Evolutionary conservation across 1,284 basidiomycete species (phyloP), one percentile per base, ranked within the genome.

Genomic region (Pseudozyma hubeiensis): DNA sequence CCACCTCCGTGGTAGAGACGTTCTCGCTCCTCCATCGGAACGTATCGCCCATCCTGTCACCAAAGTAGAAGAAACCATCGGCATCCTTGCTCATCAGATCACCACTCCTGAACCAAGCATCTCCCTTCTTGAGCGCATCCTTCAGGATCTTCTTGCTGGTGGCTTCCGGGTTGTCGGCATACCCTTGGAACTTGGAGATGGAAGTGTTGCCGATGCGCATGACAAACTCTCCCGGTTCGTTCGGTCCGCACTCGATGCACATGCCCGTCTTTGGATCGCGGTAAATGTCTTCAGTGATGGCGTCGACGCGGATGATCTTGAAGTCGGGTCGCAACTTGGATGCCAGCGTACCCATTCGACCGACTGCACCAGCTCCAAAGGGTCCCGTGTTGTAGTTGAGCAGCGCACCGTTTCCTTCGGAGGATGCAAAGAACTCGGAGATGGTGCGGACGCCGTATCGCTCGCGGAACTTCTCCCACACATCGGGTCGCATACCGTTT

Each of bases 401-500:
- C 57, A 85, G 55, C 11, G 76, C 80, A 16, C 77, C 80, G 46
- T 83, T 83, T 16, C 82, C 84, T 52, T 85, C 84, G 35, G 74
- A 75, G 16, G 79, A 77, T 3, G 84, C 84, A 56, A 83, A 85
- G 70, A 85, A 85, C 45, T 85, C 84, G 5, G 75, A 71, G 57
- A 85, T 84, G 46, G 59, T 50, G 5, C 53, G 53, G 0, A 85
- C 81, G 29, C 79, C 81, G 53, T 79, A 85, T 0, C 84, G 54
- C 33, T 85, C 81, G 9, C 84, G 58, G 79, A 85, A 85, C 54
- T 78, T 81, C 31, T 81, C 74, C 84, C 84, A 85, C 1, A 85
- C 84, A 31, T 85, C 84, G 34, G 74, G 81, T 1, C 84, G 69
- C 77, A 83, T 84, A 5, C 84, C 84, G 67, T 85, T 85, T 0